phyloP scores from a whole-genome alignment of 345 rosid genomes.

The Ceriops decandra region DNA sequence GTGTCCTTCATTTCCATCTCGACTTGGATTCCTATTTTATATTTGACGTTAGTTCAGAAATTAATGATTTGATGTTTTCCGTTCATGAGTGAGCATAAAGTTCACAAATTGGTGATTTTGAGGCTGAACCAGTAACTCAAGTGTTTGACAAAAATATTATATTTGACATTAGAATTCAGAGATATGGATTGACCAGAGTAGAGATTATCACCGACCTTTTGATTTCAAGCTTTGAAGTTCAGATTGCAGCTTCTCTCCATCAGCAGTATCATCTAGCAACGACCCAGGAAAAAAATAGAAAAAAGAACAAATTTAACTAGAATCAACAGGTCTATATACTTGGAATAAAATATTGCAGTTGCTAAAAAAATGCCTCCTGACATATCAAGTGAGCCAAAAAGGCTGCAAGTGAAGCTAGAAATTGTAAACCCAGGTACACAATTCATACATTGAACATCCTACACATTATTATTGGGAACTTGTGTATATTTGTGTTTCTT shows the following conservation, averaged over 20 bases:
- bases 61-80: background rate
- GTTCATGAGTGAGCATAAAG: background rate
- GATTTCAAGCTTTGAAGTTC: constrained; percentile 69
- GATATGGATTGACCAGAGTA: background rate
- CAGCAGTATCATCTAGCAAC: constrained; percentile 37
- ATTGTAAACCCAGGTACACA: no score
- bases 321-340: background rate
- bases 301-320: background rate
- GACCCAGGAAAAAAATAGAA: background rate
- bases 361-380: no score
- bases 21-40: constrained; percentile 56
- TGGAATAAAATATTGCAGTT: no score
- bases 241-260: constrained; percentile 62
- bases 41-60: background rate
- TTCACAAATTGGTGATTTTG: background rate
- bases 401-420: no score
- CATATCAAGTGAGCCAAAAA: no score
- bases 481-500: no score
- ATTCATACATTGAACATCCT: no score
- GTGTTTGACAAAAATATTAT: background rate
- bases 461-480: no score
- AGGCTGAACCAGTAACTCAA: background rate
- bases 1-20: constrained; percentile 66
- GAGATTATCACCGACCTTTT: constrained; percentile 43
- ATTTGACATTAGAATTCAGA: background rate